Evolutionary conservation across 2,329 filamentous ascomycete genomes (phyloP), one percentile per base, ranked within the genome.

Genomic region (Macroventuria anomochaeta): DNA sequence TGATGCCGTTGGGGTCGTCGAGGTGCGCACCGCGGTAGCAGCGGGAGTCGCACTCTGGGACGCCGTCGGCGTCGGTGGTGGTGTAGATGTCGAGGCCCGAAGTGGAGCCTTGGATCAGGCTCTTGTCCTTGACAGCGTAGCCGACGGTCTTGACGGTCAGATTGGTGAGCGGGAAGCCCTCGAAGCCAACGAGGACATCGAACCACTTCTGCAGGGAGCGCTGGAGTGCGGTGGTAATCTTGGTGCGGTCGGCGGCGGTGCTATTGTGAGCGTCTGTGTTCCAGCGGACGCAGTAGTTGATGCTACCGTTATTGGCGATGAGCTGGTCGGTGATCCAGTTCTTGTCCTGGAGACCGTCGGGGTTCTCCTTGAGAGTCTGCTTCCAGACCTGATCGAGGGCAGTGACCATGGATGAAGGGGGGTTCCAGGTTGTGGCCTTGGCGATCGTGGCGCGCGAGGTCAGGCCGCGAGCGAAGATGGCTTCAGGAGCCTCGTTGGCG

Each of bases 261-360:
- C 77, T 71, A 5, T 70, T 64, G 11, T 69, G 59, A 7, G 59
- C 67, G 2, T 75, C 75, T n/a, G 25, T 37, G 53, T 80, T 77
- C 78, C 78, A 80, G 42, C 78, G 75, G 10, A 80, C 76, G 40
- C 77, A 80, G 58, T 76, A 73, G 56, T 76, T 74, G 57, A 77
- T 57, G 57, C 51, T 69, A 59, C 76, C 66, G 13, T 70, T 65
- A 50, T 59, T 64, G 43, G 55, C 63, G 5, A 71, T 59, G 20
- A 69, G 28, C 43, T 69, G 65, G 49, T 72, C 69, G 28, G 58
- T 65, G 51, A 67, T 63, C 59, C 67, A 71, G 55, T 71, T 71
- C 55, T 62, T 65, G 55, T 69, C 67, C 26, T 63, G 32, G 15
- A 66, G 59, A 11, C 63, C 54, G 5, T 67, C 43, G 2, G 62